Evolutionary conservation across 148 eudicot genomes (phyloP).

Genomic region (Fagopyrum homotropicum): DNA sequence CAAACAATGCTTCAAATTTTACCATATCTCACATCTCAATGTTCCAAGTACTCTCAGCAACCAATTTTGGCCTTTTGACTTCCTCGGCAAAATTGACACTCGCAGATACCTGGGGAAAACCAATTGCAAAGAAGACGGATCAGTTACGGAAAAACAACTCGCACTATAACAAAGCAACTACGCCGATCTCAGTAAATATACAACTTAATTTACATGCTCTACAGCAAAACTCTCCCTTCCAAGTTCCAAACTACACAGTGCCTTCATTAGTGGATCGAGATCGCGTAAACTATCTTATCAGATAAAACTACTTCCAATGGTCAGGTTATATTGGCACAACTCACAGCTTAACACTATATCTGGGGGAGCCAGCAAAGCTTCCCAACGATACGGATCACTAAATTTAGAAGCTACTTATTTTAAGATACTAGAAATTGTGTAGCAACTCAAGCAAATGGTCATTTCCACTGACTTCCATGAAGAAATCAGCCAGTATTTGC

Average conservation of each 20-base stretch:
- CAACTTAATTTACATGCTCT: neutral
- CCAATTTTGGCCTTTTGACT: conserved; percentile 35
- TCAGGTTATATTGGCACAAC: neutral
- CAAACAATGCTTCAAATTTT: conserved; percentile 1
- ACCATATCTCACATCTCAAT: conserved; percentile 30
- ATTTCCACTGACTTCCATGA: neutral
- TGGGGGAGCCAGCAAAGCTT: neutral
- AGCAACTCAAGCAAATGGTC: neutral
- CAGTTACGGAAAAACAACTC: neutral
- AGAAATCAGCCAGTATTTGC: neutral
- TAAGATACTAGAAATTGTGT: neutral
- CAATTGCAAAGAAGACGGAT: neutral
- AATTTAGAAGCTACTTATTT: neutral
- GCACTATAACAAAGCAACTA: neutral
- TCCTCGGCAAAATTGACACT: conserved; percentile 47
- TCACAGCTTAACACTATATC: neutral
- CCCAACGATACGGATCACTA: neutral
- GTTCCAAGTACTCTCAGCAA: conserved; percentile 56
- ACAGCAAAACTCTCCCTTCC: no score
- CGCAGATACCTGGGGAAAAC: conserved; percentile 39
- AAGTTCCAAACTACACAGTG: no score
- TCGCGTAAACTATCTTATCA: neutral
- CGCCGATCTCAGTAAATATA: neutral
- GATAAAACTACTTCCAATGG: neutral
- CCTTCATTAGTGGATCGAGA: no score